Evolutionary conservation across 2,329 filamentous ascomycete genomes (phyloP), one percentile per base, ranked within the genome.

Genomic region (Monosporascus sp.): DNA sequence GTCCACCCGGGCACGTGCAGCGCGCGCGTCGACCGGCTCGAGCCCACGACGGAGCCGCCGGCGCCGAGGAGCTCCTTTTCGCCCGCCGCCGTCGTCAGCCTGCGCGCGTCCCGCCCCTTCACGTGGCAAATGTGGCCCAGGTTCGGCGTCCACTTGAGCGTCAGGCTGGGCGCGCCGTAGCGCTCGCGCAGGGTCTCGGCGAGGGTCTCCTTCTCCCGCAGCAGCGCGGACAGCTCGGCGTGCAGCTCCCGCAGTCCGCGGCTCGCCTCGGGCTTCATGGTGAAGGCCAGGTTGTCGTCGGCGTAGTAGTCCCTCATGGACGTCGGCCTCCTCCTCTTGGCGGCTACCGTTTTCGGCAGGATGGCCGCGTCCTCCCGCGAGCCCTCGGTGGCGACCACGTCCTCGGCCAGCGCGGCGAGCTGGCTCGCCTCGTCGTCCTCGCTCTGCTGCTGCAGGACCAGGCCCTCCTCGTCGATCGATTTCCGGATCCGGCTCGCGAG

Each of bases 61-160:
- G 58, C 38, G 27, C 22, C 31, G 41, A 52, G 31, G 31, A 35
- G 4, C 9, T 55, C 52, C 5, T 61, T 55, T 19, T 55, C 62
- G 43, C 22, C 20, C 20, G 40, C n/a, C 24, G 6, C 55, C 52
- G 2, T 47, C 44, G 19, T 52, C 45, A 35, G 47, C 11, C 62
- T 66, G 20, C 72, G 73, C 45, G 81, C 75, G 63, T 94, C 88
- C 68, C 88, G 92, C 37, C 91, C 91, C 70, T 87, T 94, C 62
- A 97, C 81, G 67, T 97, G 92, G 62, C 89, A 92, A 64, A 96
- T 89, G 68, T 99, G 90, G 8, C 94, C 93, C 2, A 96, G 79
- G 16, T 86, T 87, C 0, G 93, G 88, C 1, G 87, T 91, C 88
- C 91, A 97, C 63, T 87, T 89, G 20, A 99, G 79, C 1, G 85